Base-by-base conservation (phyloP, 1,139 yeast genomes). In the Candida smagusa region DNA sequence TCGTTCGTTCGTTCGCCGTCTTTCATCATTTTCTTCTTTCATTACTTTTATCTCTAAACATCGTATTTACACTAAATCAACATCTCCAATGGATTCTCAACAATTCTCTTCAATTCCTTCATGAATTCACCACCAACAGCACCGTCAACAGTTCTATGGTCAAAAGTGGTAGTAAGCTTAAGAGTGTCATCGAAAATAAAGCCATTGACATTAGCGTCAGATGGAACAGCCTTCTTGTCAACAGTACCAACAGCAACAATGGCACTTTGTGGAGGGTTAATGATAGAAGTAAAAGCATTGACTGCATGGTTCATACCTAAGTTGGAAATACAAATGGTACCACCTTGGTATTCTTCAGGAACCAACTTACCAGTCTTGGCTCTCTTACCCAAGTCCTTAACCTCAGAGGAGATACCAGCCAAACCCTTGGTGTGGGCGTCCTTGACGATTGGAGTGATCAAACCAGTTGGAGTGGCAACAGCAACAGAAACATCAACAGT, bases 291-390 rank as follows among this genome's bases (percentile, higher is more conserved):
- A 79, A 92, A 92, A 61, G 83, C 62, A 50, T 82, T 76, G 36
- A 92, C 97, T 40, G 98, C 97, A 44, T 74, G 79, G 80, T 92
- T 92, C 98, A 92, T 92, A 60, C 98, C 99, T 76, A 94, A 75
- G 84, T 92, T 92, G 49, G 97, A 90, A 58, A 92, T 90, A 66
- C 97, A 88, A 64, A 92, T 87, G 53, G 98, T 90, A 61, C 99
- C 99, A 56, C 99, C 99, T 76, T 88, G 96, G 81, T 84, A 94
- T 72, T 92, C 98, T 65, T 88, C 95, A 47, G 98, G 98, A 50
- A 70, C 62, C 61, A 92, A 81, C 74, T 90, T 92, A 68, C 89
- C 90, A 45, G 77, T 88, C 69, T 92, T 89, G 47, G 98, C 98
- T 69, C 94, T 88, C 76, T 87, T 86, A 54, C 96, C 98, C 54